A percentile compares a stretch with the other conserved stretches of the same genome.
phyloP scores from a whole-genome alignment of 257 asterid genomes.

The Coffea canephora region DNA sequence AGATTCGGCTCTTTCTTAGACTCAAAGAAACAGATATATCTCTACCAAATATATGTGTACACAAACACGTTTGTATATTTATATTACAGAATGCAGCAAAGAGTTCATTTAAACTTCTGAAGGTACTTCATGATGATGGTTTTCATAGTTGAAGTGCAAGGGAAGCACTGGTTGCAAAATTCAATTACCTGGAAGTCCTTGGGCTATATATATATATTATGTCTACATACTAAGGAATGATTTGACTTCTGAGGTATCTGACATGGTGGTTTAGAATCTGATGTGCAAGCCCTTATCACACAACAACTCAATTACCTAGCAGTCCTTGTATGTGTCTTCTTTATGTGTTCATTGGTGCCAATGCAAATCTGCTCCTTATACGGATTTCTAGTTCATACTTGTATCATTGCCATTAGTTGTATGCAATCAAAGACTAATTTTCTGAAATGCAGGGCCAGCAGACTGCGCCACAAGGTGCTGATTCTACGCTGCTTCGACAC shows the following conservation, averaged over 20 bases:
- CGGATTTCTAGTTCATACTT: not conserved
- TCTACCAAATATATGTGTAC: not conserved
- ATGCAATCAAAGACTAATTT: not conserved
- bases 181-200: too few species aligned
- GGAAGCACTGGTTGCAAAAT: too few species aligned
- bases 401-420: not conserved
- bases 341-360: not conserved
- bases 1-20: not conserved
- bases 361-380: not conserved
- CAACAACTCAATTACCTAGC: not conserved
- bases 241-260: not conserved
- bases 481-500: not conserved
- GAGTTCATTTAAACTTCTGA: too few species aligned
- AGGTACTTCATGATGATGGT: too few species aligned
- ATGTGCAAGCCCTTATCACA: not conserved
- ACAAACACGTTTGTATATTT: too few species aligned
- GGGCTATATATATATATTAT: too few species aligned
- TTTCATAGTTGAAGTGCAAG: too few species aligned
- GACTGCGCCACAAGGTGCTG: slow-evolving; percentile 3
- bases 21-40: not conserved
- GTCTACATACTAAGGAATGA: not conserved
- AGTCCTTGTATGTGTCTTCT: not conserved
- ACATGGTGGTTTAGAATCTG: not conserved
- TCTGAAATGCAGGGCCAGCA: slow-evolving; percentile 10
- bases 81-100: too few species aligned